A percentile compares a stretch with the other conserved stretches of the same genome.
Conservation (phyloP, 768 basidiomycete genomes). For the Psilocybe cubensis region DNA sequence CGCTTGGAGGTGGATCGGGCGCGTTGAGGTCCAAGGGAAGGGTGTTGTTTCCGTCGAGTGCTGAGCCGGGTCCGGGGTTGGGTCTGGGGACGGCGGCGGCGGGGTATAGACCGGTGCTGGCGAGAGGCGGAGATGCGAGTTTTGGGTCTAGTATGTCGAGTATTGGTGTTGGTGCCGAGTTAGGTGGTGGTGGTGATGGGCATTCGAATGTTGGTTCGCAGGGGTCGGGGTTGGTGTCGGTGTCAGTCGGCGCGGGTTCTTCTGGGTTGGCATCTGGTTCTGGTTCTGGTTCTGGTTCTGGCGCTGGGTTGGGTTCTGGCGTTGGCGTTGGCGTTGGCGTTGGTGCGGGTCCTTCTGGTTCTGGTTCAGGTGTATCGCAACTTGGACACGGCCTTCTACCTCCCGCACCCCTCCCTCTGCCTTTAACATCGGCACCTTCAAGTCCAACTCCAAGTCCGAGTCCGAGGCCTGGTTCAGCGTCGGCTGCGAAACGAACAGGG, state of each 20-base stretch:
- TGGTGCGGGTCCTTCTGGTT: slow-evolving; percentile 2
- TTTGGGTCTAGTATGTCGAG: slow-evolving; percentile 48
- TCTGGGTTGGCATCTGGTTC: slow-evolving; percentile 5
- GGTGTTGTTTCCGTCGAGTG: slow-evolving; percentile 64
- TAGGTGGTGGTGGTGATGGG: slow-evolving; percentile 6
- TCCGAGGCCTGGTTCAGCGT: slow-evolving; percentile 34
- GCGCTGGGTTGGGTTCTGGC: too few relatives aligned
- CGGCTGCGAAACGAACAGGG: slow-evolving; percentile 21
- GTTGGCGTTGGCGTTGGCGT: too few relatives aligned
- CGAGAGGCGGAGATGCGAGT: slow-evolving; percentile 42
- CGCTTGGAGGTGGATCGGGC: slow-evolving; percentile 48
- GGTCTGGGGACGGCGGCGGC: slow-evolving; percentile 22
- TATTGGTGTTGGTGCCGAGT: slow-evolving; percentile 29
- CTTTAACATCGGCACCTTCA: slow-evolving; percentile 22
- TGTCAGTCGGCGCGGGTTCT: neutral
- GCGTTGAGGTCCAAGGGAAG: slow-evolving; percentile 64
- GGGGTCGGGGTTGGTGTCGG: too few relatives aligned
- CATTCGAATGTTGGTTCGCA: too few relatives aligned
- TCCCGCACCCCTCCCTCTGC: slow-evolving; percentile 25
- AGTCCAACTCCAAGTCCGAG: slow-evolving; percentile 34
- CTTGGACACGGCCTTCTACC: too few relatives aligned
- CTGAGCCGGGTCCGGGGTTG: slow-evolving; percentile 26
- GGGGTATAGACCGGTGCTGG: slow-evolving; percentile 21
- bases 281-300: too few relatives aligned
- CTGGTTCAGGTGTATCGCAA: slow-evolving; percentile 10